Evolutionary conservation across 2,329 filamentous ascomycete species (phyloP), one percentile per base, ranked within the genome.

Genomic region (Trichocomaceae sp.): DNA sequence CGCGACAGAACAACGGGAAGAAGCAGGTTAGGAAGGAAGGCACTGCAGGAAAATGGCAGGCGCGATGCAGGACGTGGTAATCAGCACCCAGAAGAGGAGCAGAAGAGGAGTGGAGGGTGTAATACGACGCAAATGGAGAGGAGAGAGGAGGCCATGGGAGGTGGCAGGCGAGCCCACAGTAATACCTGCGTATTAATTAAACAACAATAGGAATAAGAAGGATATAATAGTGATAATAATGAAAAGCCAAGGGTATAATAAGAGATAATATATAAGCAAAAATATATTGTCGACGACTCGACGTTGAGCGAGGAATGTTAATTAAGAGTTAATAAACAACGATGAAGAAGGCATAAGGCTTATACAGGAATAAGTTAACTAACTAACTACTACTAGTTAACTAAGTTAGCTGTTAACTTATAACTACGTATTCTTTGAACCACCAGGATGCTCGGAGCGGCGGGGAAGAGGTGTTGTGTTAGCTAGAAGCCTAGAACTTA

Each of bases 61-160:
- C 41, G 51, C 42, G 51, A 23, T 47, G 51, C 42, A 53, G 51
- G 44, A 53, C 31, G 51, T 19, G 51, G 33, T 19, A 50, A 46
- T 55, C n/a, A 23, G 39, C 35, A 44, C 26, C 13, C 26, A 50
- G 41, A 35, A 1, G 22, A 48, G 35, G 33, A n/a, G n/a, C n/a
- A n/a, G n/a, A n/a, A n/a, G n/a, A n/a, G n/a, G n/a, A n/a, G 33
- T 15, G 47, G 22, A 54, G 52, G 12, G 20, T n/a, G 23, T 19
- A 54, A 48, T 54, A 52, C 49, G 26, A 51, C 41, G 42, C 39
- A 49, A 50, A 35, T 19, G 19, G n/a, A 22, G 13, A 29, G 48
- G 39, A 46, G 19, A 9, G 39, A n/a, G 29, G 41, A 35, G 35
- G 39, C 35, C 29, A 46, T 41, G 47, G 12, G 41, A 31, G 22